phyloP scores from a whole-genome alignment of 305 asterid species.

The Petunia hybrid region DNA sequence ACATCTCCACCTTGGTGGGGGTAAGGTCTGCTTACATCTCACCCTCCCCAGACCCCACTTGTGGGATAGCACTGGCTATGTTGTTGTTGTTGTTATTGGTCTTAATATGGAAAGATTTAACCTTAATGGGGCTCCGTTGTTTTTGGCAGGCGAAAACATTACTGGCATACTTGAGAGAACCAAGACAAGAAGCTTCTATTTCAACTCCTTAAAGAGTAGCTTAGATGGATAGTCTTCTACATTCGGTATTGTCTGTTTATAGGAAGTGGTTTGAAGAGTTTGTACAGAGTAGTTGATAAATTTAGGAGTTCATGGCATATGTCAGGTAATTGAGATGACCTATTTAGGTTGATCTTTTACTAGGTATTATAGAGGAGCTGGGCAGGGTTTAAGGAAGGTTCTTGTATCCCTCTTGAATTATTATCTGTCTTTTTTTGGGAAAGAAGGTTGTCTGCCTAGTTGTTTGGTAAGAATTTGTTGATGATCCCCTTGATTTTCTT shows the following conservation, averaged over 20 bases:
- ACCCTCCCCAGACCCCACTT: too few species aligned
- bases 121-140: slow-evolving; percentile 20
- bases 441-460: slow-evolving; percentile 45
- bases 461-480: slow-evolving; percentile 49
- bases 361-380: slow-evolving; percentile 42
- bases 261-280: slow-evolving; percentile 44
- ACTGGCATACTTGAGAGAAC: slow-evolving; percentile 90
- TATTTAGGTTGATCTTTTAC: slow-evolving; percentile 42
- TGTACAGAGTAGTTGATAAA: slow-evolving; percentile 67
- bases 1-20: too few species aligned
- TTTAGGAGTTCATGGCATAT: slow-evolving; percentile 38
- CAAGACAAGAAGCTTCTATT: slow-evolving; percentile 86
- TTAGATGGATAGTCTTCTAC: slow-evolving; percentile 42
- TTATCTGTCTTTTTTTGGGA: slow-evolving; percentile 40
- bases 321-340: slow-evolving; percentile 39
- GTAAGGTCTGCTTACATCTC: too few species aligned
- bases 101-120: too few species aligned
- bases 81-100: too few species aligned
- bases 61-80: too few species aligned
- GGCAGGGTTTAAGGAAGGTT: slow-evolving; percentile 34
- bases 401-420: slow-evolving; percentile 39
- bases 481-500: slow-evolving; percentile 60
- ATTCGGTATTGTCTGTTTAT: slow-evolving; percentile 45
- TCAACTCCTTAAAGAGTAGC: slow-evolving; percentile 63
- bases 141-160: slow-evolving; percentile 87